Conservation (phyloP, 169 alveolate genomes). For the Cryptosporidium canis region DNA sequence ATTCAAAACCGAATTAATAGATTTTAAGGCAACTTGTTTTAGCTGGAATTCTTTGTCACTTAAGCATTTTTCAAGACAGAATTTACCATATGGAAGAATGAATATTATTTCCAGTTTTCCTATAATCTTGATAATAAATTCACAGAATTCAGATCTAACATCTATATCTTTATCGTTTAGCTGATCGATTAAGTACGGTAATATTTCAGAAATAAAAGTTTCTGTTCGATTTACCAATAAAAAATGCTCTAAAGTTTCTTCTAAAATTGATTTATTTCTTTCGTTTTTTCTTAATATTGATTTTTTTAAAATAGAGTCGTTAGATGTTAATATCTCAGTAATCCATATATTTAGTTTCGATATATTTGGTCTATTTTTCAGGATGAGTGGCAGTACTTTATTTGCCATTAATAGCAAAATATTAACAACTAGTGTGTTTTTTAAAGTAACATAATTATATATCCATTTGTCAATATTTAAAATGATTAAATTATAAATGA, state of each 20-base stretch:
- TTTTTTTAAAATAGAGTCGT: not conserved
- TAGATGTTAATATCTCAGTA: constrained; percentile 21
- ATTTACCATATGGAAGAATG: constrained; percentile 54
- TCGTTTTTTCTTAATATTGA: not conserved
- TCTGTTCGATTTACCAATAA: not conserved
- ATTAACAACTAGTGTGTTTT: not conserved
- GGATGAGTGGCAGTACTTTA: not conserved
- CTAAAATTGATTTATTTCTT: not conserved
- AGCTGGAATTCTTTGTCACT: constrained; percentile 18
- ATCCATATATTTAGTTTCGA: constrained; percentile 13
- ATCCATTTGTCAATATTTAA: constrained; percentile 39
- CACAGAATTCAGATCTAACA: constrained; percentile 23
- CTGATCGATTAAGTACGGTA: constrained; percentile 40
- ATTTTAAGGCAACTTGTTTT: not conserved
- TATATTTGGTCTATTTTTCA: not conserved
- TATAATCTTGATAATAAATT: not conserved
- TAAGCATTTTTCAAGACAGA: constrained; percentile 57
- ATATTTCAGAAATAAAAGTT: constrained; percentile 27
- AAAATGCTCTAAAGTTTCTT: not conserved
- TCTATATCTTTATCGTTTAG: not conserved
- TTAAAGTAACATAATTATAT: not conserved
- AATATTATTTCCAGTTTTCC: not conserved
- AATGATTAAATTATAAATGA: not conserved
- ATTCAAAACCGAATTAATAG: not conserved
- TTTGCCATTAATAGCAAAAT: not conserved